These are phyloP conservation scores for Collybiopsis luxurians DNA, from an alignment of 768 basidiomycete species.

Conservation along the genomic window DNA sequence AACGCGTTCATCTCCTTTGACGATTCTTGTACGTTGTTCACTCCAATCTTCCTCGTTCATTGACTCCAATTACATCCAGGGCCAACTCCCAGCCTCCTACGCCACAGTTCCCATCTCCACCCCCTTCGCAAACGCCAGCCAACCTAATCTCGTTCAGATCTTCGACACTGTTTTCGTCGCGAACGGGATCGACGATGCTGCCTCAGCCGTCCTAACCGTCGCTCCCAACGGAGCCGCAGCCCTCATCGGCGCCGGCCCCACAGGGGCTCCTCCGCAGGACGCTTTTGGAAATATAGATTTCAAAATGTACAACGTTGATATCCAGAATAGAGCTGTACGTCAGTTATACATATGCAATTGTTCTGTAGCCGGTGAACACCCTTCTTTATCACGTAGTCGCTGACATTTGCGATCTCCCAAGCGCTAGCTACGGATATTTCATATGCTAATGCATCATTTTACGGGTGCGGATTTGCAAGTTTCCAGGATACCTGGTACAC, in stretches of 20 bases:
- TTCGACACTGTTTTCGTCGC: conserved; percentile 46
- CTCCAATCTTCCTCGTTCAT: neutral
- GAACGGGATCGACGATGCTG: conserved; percentile 49
- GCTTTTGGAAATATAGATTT: conserved; percentile 57
- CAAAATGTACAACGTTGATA: conserved; percentile 65
- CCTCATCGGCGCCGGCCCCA: conserved; percentile 58
- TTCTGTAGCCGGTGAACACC: neutral
- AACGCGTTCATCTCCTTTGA: conserved; percentile 50
- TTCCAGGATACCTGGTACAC: conserved; percentile 70
- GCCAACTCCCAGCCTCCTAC: conserved; percentile 43
- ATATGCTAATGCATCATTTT: conserved; percentile 67
- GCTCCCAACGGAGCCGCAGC: conserved; percentile 55
- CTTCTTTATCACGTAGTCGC: conserved; percentile 24
- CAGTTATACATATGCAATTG: neutral
- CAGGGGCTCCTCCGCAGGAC: conserved; percentile 50
- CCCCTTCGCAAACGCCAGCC: conserved; percentile 40
- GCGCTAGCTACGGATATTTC: conserved; percentile 62
- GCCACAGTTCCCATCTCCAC: conserved; percentile 25
- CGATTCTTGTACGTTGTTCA: conserved; percentile 43
- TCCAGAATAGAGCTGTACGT: conserved; percentile 63
- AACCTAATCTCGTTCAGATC: conserved; percentile 49
- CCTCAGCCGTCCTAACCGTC: conserved; percentile 56
- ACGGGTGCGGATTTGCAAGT: conserved; percentile 57
- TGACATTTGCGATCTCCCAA: conserved; percentile 57
- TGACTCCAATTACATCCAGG: conserved; percentile 25